Base-by-base conservation (phyloP, 331 rosid species). In the Acacia concinna region DNA sequence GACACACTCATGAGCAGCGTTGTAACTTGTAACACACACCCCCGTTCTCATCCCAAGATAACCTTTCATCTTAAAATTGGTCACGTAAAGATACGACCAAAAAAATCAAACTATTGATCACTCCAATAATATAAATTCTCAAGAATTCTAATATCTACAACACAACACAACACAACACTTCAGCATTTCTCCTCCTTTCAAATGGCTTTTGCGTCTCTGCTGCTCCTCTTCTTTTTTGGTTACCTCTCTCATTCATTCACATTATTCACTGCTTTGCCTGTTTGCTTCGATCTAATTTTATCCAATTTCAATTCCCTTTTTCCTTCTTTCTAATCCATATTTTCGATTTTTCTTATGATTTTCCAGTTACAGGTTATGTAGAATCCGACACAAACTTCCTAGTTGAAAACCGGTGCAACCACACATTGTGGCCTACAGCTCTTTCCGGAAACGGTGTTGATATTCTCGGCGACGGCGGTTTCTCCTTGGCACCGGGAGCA, bases 361-460 rank as follows among this genome's bases (percentile, higher is more conserved):
- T 70, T 44, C 40, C 60, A 56, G 21, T 66, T 83, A 57, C 87
- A 43, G 88, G 83, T 0, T 49, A 78, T 44, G 30, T 52, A 11
- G 85, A 81, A 31, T 67, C n/a, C n/a, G 85, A 85, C 17, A 87
- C 91, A 3, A 8, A 66, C 0, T 85, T 90, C 46, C 82, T 84
- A 2, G 74, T 90, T 38, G 78, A 87, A 46, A 90, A 90, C 65
- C 87, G 38, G 5, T 90, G 93, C 83, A 68, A 57, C 38, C 40
- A 88, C 76, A 87, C 91, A 0, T 84, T 90, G 1, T 88, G 93
- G 93, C 96, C 93, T 0, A 91, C 93, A 13, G 80, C 89, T 2
- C 88, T 90, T 31, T 85, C 91, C 2, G 93, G 91, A 4, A 49
- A 49, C 9, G 88, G 89, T 1, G 87, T 68, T 11, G 87, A 78